phyloP scores from a whole-genome alignment of 257 asterid species.

The Jaltomata sinuosa region DNA sequence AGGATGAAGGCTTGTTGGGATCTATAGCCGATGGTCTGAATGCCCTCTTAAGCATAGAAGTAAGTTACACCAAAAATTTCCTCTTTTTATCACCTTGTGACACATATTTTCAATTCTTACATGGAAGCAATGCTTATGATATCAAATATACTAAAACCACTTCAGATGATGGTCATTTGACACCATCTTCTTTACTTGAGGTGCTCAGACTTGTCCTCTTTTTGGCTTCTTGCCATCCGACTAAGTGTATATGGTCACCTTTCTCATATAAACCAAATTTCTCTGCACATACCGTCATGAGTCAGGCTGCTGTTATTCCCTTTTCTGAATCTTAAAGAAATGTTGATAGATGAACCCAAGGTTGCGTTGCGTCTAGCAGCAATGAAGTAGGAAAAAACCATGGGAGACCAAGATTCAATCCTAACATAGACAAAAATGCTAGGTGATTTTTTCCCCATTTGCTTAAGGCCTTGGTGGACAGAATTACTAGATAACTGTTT shows the following conservation, averaged over 20 bases:
- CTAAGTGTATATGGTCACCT: neutral
- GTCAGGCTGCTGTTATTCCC: neutral
- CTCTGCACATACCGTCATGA: neutral
- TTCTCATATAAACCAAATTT: neutral
- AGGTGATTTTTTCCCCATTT: too few species aligned
- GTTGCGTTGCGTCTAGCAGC: neutral
- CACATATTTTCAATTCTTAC: neutral
- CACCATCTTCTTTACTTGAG: neutral
- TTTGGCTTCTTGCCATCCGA: neutral
- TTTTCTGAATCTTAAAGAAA: neutral
- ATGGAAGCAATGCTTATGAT: neutral
- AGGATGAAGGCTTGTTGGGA: slow-evolving; percentile 62
- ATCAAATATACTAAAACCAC: neutral
- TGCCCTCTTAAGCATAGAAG: slow-evolving; percentile 82
- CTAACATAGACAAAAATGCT: neutral
- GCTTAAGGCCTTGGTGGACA: neutral
- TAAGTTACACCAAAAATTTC: slow-evolving; percentile 24
- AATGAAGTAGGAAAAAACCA: neutral
- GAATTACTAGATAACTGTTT: neutral
- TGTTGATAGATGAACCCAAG: neutral
- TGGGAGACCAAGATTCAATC: neutral
- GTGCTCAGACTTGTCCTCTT: neutral
- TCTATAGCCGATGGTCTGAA: slow-evolving; percentile 85
- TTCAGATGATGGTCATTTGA: neutral
- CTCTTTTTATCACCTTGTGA: neutral